Percentiles rank a stretch among this genome's conserved stretches.
phyloP scores from a whole-genome alignment of 2,329 filamentous ascomycete genomes.

The Aspergillus brunneoviolaceus region DNA sequence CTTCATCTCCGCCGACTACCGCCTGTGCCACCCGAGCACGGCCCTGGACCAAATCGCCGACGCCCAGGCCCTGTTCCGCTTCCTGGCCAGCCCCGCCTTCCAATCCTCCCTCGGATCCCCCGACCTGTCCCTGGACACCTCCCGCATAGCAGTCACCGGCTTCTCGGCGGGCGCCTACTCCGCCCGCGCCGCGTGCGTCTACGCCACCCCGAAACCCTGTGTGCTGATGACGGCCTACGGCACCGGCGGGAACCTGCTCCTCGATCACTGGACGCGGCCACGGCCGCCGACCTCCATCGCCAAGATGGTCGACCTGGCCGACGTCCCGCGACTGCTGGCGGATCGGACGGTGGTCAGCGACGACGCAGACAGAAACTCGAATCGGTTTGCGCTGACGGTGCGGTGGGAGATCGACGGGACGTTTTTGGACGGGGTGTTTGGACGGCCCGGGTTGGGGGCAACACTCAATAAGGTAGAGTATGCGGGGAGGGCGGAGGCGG shows the following conservation, averaged over 20 bases:
- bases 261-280: constrained; percentile 21
- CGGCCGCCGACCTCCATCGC: constrained; percentile 23
- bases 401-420: constrained; percentile 23
- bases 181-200: constrained; percentile 24
- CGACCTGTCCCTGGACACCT: constrained; percentile 11
- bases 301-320: constrained; percentile 12
- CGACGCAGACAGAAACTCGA: constrained; percentile 7
- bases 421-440: constrained; percentile 21
- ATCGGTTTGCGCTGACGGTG: constrained; percentile 21
- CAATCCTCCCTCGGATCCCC: constrained; percentile 5
- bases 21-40: constrained; percentile 22
- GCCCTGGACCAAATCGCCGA: constrained; percentile 23
- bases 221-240: constrained; percentile 19
- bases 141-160: constrained; percentile 21
- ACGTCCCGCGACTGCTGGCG: constrained; percentile 13
- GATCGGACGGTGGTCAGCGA: constrained; percentile 23
- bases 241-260: constrained; percentile 17
- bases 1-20: constrained; percentile 24
- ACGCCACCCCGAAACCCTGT: constrained; percentile 20
- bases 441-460: constrained; percentile 13
- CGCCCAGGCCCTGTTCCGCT: constrained; percentile 18
- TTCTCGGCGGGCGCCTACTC: constrained; percentile 25
- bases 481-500: constrained; percentile 8
- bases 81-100: constrained; percentile 13
- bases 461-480: constrained; percentile 13